A percentile compares a stretch with the other conserved stretches of the same genome.
Evolutionary conservation across 1,139 yeast genomes (phyloP).

Genomic region (Candida freyschussii): DNA sequence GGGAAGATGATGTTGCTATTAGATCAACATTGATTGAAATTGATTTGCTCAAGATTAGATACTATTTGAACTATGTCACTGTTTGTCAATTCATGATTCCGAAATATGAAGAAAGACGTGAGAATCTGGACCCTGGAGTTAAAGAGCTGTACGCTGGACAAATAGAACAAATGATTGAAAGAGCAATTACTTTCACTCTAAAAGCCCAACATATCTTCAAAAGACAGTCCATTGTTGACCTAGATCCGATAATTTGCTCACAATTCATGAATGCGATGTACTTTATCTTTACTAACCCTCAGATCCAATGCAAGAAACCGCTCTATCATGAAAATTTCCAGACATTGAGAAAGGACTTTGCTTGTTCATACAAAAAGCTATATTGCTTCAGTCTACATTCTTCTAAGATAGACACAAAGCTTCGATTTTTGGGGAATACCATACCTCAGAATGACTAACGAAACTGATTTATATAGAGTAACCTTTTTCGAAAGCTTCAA

Average conservation of each 20-base stretch:
- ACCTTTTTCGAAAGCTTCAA: slow-evolving; percentile 39
- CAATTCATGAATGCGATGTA: slow-evolving; percentile 3
- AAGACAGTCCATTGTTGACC: slow-evolving; percentile 4
- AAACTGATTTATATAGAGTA: slow-evolving; percentile 3
- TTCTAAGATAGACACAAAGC: no score
- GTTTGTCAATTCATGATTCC: slow-evolving; percentile 8
- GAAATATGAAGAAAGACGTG: slow-evolving; percentile 3
- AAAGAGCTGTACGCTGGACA: slow-evolving; percentile 3
- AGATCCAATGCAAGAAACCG: no score
- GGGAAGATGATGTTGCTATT: slow-evolving; percentile 10
- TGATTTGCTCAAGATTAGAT: slow-evolving; percentile 7
- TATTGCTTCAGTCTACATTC: no score
- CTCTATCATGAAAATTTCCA: no score
- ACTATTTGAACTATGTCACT: slow-evolving; percentile 7
- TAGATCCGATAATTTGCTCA: slow-evolving; percentile 6
- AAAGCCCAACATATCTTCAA: slow-evolving; percentile 5
- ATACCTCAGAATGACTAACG: not conserved
- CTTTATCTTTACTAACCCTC: no score
- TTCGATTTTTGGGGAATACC: no score
- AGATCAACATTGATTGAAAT: slow-evolving; percentile 8
- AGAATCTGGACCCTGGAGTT: not conserved
- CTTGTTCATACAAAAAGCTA: no score
- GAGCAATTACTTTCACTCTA: slow-evolving; percentile 2
- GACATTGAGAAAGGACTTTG: no score
- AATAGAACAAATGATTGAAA: slow-evolving; percentile 3